Conservation (phyloP, 257 asterid genomes). For the Phtheirospermum japonicum region DNA sequence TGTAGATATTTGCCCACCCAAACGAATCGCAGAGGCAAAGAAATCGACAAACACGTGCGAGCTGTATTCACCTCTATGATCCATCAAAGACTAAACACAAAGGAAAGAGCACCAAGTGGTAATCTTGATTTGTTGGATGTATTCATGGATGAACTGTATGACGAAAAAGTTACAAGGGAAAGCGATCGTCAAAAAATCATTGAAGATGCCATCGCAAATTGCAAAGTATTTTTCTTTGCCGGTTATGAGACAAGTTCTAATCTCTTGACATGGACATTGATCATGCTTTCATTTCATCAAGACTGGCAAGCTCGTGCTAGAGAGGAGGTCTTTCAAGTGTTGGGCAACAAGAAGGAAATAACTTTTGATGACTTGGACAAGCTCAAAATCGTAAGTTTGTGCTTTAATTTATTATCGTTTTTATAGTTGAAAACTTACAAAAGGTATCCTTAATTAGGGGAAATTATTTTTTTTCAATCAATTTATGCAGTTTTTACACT, state of each 20-base stretch:
- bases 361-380: slow-evolving; percentile 21
- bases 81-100: not conserved
- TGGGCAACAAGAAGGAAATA: slow-evolving; percentile 14
- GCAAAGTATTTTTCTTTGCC: slow-evolving; percentile 24
- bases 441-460: too few species aligned
- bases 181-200: not conserved
- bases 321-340: slow-evolving; percentile 26
- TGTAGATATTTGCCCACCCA: slow-evolving; percentile 17
- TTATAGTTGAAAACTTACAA: too few species aligned
- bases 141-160: slow-evolving; percentile 17
- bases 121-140: slow-evolving; percentile 7
- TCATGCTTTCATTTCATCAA: slow-evolving; percentile 19
- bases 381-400: slow-evolving; percentile 30
- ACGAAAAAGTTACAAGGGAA: not conserved
- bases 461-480: too few species aligned
- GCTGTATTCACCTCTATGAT: slow-evolving; percentile 12
- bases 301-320: slow-evolving; percentile 30
- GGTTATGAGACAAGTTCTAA: slow-evolving; percentile 18
- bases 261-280: slow-evolving; percentile 29
- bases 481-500: too few species aligned
- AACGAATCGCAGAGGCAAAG: slow-evolving; percentile 15
- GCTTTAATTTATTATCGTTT: too few species aligned
- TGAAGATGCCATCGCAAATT: slow-evolving; percentile 16
- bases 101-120: not conserved
- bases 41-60: slow-evolving; percentile 2